Conservation (phyloP, 306 rosid genomes). For the Trifolium dubium region DNA sequence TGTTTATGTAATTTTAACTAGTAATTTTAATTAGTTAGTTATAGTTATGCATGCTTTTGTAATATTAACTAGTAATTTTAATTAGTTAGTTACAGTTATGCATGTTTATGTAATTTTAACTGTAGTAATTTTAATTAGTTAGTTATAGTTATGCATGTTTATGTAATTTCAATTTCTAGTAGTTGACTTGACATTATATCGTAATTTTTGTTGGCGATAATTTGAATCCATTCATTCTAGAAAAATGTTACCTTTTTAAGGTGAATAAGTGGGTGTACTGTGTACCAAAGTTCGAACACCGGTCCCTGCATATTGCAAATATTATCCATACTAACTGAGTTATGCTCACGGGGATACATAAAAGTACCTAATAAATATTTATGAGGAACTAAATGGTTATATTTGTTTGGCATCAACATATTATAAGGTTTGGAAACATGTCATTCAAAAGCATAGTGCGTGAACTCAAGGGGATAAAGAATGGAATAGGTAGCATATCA, state of each 20-base stretch:
- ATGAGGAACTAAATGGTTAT: neutral
- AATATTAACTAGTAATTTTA: too few species aligned
- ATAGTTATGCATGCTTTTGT: too few species aligned
- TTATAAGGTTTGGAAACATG: slow-evolving; percentile 48
- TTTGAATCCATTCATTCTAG: slow-evolving; percentile 22
- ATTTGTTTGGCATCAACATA: neutral
- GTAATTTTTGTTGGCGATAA: slow-evolving; percentile 10
- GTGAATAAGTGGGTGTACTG: too few species aligned
- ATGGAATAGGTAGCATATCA: slow-evolving; percentile 62
- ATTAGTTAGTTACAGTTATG: neutral
- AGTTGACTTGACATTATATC: slow-evolving; percentile 17
- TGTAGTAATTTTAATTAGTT: too few species aligned
- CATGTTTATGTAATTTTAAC: too few species aligned
- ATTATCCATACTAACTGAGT: too few species aligned
- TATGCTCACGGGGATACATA: too few species aligned
- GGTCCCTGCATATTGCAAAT: too few species aligned
- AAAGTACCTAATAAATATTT: too few species aligned
- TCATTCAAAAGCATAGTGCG: slow-evolving; percentile 66
- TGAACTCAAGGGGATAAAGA: slow-evolving; percentile 63
- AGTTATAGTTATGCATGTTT: too few species aligned
- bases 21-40: too few species aligned
- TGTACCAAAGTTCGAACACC: too few species aligned
- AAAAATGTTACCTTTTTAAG: neutral
- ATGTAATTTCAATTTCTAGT: slow-evolving; percentile 23
- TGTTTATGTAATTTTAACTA: neutral